These are phyloP conservation scores for Schizonepeta tenuifolia DNA, from an alignment of 257 asterid genomes.

Conservation along the genomic window DNA sequence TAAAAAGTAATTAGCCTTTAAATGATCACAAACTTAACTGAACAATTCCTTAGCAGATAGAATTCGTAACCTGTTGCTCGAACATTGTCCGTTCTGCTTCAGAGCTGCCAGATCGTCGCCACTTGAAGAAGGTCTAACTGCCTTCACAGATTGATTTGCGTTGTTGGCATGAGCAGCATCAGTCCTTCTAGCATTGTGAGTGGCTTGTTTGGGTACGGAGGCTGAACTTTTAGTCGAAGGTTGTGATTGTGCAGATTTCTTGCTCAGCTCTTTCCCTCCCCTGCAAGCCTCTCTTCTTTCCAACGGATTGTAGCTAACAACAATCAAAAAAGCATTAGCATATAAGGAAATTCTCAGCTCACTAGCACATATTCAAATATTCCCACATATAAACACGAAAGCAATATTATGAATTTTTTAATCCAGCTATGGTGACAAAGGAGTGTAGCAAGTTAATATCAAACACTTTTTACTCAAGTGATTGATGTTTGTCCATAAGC, in stretches of 20 bases:
- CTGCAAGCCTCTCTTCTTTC: conserved; percentile 89
- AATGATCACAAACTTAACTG: conserved; percentile 11
- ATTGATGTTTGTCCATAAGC: not conserved
- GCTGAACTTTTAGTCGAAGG: conserved; percentile 58
- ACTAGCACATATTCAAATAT: not conserved
- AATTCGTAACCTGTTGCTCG: conserved; percentile 65
- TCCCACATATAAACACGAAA: not conserved
- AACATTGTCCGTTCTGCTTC: conserved; percentile 63
- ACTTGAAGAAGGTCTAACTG: conserved; percentile 73
- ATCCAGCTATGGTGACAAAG: not conserved
- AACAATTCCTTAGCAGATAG: not conserved
- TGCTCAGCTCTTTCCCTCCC: conserved; percentile 85
- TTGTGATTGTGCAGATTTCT: conserved; percentile 65
- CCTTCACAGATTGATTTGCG: conserved; percentile 57
- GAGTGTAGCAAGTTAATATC: not conserved
- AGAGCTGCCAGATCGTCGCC: conserved; percentile 52
- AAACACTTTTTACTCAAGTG: not conserved
- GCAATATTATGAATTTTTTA: not conserved
- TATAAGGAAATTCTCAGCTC: too few species aligned
- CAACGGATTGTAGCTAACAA: conserved; percentile 73
- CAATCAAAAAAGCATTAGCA: not conserved
- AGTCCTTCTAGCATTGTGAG: conserved; percentile 55
- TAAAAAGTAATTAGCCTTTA: conserved; percentile 21
- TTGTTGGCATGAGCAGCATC: conserved; percentile 49
- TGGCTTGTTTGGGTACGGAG: conserved; percentile 53